Evolutionary conservation across 176 grass and related monocot genomes (phyloP).

Genomic region (Juncus effusus): DNA sequence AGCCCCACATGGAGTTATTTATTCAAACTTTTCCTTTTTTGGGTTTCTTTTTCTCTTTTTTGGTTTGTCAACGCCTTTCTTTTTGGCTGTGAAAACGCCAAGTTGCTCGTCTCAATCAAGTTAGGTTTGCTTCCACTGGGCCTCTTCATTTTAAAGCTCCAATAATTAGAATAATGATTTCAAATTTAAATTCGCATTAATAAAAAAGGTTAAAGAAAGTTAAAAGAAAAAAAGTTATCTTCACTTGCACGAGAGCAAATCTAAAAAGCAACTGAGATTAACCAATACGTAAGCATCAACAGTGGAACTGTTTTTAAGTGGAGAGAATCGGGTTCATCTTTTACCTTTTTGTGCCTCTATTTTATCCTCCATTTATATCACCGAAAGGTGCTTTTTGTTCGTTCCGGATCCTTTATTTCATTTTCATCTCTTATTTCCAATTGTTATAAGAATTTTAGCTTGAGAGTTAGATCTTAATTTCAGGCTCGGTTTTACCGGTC

Average conservation of each 20-base stretch:
- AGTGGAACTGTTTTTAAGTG: conserved; percentile 4
- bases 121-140: conserved; percentile 22
- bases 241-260: conserved; percentile 17
- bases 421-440: not conserved
- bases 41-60: conserved; percentile 11
- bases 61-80: conserved; percentile 25
- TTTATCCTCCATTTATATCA: not conserved
- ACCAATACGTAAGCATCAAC: conserved; percentile 21
- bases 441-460: too few relatives aligned
- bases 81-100: conserved; percentile 19
- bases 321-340: conserved; percentile 23
- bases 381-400: conserved; percentile 9
- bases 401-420: not conserved
- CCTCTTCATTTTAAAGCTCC: not conserved
- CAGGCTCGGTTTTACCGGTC: too few relatives aligned
- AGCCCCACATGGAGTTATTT: too few relatives aligned
- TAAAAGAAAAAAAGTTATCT: conserved; percentile 7
- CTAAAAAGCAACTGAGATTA: conserved; percentile 17
- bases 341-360: conserved; percentile 6
- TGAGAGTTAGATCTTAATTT: too few relatives aligned
- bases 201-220: conserved; percentile 4
- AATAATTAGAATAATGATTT: not conserved
- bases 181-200: conserved; percentile 13
- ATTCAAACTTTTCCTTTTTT: not conserved
- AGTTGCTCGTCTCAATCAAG: conserved; percentile 15